Percentiles rank a stretch among this genome's conserved stretches.
These are phyloP conservation scores for Huiozyma naganishii DNA, from an alignment of 805 yeast genomes.

Conservation along the genomic window DNA sequence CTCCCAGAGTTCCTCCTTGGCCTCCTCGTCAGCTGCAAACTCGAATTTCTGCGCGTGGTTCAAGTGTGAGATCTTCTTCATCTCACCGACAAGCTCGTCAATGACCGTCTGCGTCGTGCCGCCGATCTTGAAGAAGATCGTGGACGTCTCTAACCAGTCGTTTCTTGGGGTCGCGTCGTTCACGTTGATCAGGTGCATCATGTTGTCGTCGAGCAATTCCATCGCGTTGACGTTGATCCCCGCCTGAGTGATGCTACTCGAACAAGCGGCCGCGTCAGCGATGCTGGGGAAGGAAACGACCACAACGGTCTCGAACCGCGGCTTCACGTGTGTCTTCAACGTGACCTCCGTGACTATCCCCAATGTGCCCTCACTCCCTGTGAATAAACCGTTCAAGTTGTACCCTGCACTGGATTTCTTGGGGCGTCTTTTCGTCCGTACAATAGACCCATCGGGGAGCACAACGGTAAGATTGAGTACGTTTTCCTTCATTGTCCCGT, in stretches of 20 bases:
- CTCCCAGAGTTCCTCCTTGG: constrained; percentile 58
- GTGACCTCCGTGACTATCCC: constrained; percentile 76
- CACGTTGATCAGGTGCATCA: constrained; percentile 55
- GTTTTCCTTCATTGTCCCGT: constrained; percentile 74
- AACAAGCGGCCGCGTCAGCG: constrained; percentile 61
- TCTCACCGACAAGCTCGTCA: constrained; percentile 35
- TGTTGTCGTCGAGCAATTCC: constrained; percentile 61
- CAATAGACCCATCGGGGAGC: constrained; percentile 66
- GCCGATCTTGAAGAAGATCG: constrained; percentile 54
- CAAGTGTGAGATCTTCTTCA: constrained; percentile 39
- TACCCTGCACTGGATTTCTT: constrained; percentile 74
- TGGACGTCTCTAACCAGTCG: constrained; percentile 49
- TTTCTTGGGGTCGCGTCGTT: constrained; percentile 41
- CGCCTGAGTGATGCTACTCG: constrained; percentile 45
- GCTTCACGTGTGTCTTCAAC: constrained; percentile 54
- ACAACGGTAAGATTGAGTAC: constrained; percentile 61
- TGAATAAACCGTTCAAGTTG: constrained; percentile 61
- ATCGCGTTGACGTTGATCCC: constrained; percentile 67
- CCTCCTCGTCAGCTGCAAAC: constrained; percentile 52
- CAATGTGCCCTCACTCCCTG: constrained; percentile 72
- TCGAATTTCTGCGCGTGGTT: constrained; percentile 51
- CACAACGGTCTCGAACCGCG: constrained; percentile 54
- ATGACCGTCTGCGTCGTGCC: constrained; percentile 35
- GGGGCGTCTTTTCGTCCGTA: constrained; percentile 68
- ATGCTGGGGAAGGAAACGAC: constrained; percentile 59